phyloP scores from a whole-genome alignment of 345 rosid genomes.

The Iberis pinnata region DNA sequence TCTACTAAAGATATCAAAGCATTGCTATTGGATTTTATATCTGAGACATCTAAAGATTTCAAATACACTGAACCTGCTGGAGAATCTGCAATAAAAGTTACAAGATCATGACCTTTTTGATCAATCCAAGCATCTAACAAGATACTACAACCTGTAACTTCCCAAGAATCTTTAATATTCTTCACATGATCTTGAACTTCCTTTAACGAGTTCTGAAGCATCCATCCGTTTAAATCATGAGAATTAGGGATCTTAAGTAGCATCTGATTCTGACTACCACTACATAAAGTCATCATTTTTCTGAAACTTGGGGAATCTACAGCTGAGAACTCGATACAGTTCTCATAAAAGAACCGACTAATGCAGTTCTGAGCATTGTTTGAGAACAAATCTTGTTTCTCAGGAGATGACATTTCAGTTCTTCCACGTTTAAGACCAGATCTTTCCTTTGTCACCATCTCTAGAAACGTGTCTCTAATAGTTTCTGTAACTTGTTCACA shows the following conservation, averaged over 20 bases:
- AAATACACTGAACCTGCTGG: conserved; percentile 51
- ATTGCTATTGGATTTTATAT: conserved; percentile 5
- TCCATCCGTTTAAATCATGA: conserved; percentile 35
- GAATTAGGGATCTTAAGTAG: conserved; percentile 25
- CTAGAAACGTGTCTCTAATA: conserved; percentile 30
- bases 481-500: conserved; percentile 39
- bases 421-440: conserved; percentile 16
- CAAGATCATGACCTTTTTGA: conserved; percentile 39
- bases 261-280: conserved; percentile 18
- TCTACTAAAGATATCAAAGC: conserved; percentile 37
- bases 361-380: conserved; percentile 26
- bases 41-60: conserved; percentile 38
- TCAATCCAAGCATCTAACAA: conserved; percentile 62
- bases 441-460: conserved; percentile 5
- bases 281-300: conserved; percentile 27
- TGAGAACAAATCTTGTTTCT: conserved; percentile 15
- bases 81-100: conserved; percentile 47
- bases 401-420: conserved; percentile 4
- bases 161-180: conserved; percentile 46
- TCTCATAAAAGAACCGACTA: conserved; percentile 42
- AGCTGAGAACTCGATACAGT: conserved; percentile 35
- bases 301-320: conserved; percentile 36
- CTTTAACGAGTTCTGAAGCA: conserved; percentile 32
- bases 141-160: conserved; percentile 51
- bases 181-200: conserved; percentile 37